Evolutionary conservation across 257 asterid species (phyloP), one percentile per base, ranked within the genome.

Genomic region (Thymus mandschuricus): DNA sequence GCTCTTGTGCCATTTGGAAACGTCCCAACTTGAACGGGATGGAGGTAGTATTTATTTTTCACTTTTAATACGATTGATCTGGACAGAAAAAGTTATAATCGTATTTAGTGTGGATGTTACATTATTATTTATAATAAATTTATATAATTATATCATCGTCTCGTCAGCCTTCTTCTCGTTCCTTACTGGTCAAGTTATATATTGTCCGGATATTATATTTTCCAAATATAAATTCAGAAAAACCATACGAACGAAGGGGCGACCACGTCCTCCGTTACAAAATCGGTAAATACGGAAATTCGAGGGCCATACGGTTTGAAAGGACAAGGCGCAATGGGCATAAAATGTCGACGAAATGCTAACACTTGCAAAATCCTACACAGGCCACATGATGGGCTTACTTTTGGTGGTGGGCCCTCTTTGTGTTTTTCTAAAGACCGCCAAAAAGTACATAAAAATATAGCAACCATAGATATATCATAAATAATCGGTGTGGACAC

Each of bases 181-280:
- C 43, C 5, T 6, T 10, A 2, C 5, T 1, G 7, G 0, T 6
- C 44, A 38, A 38, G 6, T 3, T 38, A 6, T 38, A 43, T 6
- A 6, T 43, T 43, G 8, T 44, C 1, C 6, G 12, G 49, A 44
- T 44, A 44, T 5, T 7, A 2, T 43, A 43, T 43, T 8, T 21
- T 21, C 21, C 21, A 44, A 44, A 44, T 1, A 44, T 1, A 44
- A 44, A 43, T 43, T 2, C 6, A 43, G 48, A 43, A 44, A 7
- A 44, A 8, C 51, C 68, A 34, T 64, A 49, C 1, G 64, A 62
- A 30, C 12, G 51, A 56, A 66, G 54, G 40, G 64, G 13, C 8
- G 64, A 68, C 79, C 75, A 75, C 75, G 75, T 75, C 66, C 51
- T 45, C 33, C 43, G 1, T 60, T 30, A 9, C 6, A 31, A 30